Conservation (phyloP, 140 eudicot species). For the Flaveria floridana region DNA sequence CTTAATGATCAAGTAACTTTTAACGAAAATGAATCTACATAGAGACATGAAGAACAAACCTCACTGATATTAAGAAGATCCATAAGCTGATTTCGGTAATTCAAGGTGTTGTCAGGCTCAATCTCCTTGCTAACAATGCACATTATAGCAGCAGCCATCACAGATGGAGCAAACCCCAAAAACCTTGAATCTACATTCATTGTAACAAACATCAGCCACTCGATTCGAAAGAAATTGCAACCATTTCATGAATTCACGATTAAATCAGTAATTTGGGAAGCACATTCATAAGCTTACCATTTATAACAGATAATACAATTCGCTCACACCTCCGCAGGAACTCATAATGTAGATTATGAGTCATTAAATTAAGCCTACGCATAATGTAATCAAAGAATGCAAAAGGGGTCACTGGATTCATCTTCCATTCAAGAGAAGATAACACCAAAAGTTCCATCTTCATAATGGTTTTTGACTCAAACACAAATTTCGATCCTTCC, state of each 20-base stretch:
- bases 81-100: slow-evolving; percentile 55
- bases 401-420: slow-evolving; percentile 91
- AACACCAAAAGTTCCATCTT: slow-evolving; percentile 90
- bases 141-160: slow-evolving; percentile 80
- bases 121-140: slow-evolving; percentile 59
- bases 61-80: slow-evolving; percentile 47
- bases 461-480: slow-evolving; percentile 75
- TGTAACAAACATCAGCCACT: slow-evolving; percentile 20
- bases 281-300: slow-evolving; percentile 55
- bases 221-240: neutral
- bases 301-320: slow-evolving; percentile 48
- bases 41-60: slow-evolving; percentile 43
- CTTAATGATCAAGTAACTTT: slow-evolving; percentile 9
- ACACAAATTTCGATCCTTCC: slow-evolving; percentile 62
- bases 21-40: too few relatives aligned
- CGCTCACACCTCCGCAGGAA: slow-evolving; percentile 64
- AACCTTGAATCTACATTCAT: slow-evolving; percentile 65
- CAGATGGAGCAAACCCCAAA: slow-evolving; percentile 65
- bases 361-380: slow-evolving; percentile 67
- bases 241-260: neutral
- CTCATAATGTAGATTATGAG: slow-evolving; percentile 55
- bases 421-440: slow-evolving; percentile 84
- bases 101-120: slow-evolving; percentile 49
- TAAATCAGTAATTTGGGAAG: slow-evolving; percentile 1
- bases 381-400: slow-evolving; percentile 66